phyloP scores from a whole-genome alignment of 2,329 filamentous ascomycete species.

The Colletotrichum sp. region DNA sequence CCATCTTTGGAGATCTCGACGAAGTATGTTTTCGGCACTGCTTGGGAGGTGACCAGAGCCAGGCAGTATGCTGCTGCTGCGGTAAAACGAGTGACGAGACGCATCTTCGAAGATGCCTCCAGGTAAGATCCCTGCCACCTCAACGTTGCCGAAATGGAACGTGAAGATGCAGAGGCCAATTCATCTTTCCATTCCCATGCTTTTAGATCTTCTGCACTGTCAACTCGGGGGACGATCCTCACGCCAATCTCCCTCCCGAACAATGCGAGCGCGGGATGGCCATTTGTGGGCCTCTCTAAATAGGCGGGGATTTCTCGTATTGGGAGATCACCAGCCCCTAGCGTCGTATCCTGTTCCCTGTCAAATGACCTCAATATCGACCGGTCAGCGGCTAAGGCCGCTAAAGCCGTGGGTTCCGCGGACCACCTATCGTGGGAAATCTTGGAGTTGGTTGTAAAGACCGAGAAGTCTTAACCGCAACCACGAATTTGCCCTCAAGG shows the following conservation, averaged over 20 bases:
- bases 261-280: background rate
- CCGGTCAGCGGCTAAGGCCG: background rate
- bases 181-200: background rate
- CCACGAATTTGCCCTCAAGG: too few relatives aligned
- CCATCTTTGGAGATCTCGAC: background rate
- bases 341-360: background rate
- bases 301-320: background rate
- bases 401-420: background rate
- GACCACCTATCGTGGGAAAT: background rate
- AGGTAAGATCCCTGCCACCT: background rate
- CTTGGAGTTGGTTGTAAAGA: background rate
- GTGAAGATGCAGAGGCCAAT: background rate
- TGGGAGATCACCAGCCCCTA: background rate
- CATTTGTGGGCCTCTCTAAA: background rate
- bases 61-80: background rate
- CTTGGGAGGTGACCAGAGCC: background rate
- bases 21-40: background rate
- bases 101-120: background rate
- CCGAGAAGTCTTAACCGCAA: too few relatives aligned
- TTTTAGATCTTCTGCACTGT: background rate
- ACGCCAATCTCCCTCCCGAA: background rate
- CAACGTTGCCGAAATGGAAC: background rate
- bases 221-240: background rate
- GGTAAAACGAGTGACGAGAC: background rate
- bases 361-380: background rate